phyloP scores from a whole-genome alignment of 108 stramenopile genomes.

The Cyclotella cryptica region DNA sequence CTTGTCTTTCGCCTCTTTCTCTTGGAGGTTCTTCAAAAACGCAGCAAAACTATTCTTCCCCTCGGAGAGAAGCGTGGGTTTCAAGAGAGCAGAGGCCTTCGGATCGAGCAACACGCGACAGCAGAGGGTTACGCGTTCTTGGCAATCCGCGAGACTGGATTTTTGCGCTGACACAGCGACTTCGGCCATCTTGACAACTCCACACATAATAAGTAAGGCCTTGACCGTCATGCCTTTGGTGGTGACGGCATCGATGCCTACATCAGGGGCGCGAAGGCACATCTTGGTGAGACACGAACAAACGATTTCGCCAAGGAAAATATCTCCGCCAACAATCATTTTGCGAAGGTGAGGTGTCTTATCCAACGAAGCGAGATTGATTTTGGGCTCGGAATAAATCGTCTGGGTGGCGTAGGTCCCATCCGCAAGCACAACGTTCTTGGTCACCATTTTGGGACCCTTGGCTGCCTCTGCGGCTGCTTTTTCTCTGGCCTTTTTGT shows the following conservation, averaged over 20 bases:
- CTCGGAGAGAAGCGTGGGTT: constrained; percentile 73
- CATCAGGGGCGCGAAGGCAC: constrained; percentile 73
- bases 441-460: constrained; percentile 84
- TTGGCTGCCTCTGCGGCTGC: constrained; percentile 64
- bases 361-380: constrained; percentile 60
- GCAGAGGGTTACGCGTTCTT: constrained; percentile 92
- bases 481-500: constrained; percentile 72
- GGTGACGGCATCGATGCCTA: constrained; percentile 57
- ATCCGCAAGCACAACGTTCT: constrained; percentile 97
- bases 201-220: constrained; percentile 83
- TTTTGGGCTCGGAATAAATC: constrained; percentile 68
- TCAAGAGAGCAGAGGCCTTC: constrained; percentile 75
- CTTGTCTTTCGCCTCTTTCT: constrained; percentile 72
- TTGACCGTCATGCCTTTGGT: constrained; percentile 82
- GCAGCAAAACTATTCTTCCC: constrained; percentile 80
- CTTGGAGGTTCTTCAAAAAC: constrained; percentile 75
- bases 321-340: constrained; percentile 93
- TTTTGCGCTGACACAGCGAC: constrained; percentile 77
- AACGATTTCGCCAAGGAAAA: constrained; percentile 92
- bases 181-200: constrained; percentile 90
- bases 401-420: constrained; percentile 99
- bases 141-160: constrained; percentile 85
- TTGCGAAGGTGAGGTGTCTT: constrained; percentile 81
- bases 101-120: constrained; percentile 91
- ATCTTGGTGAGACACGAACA: constrained; percentile 93